Conservation (phyloP, 495 filamentous ascomycete genomes). For the Massariosphaeria phaeospora region DNA sequence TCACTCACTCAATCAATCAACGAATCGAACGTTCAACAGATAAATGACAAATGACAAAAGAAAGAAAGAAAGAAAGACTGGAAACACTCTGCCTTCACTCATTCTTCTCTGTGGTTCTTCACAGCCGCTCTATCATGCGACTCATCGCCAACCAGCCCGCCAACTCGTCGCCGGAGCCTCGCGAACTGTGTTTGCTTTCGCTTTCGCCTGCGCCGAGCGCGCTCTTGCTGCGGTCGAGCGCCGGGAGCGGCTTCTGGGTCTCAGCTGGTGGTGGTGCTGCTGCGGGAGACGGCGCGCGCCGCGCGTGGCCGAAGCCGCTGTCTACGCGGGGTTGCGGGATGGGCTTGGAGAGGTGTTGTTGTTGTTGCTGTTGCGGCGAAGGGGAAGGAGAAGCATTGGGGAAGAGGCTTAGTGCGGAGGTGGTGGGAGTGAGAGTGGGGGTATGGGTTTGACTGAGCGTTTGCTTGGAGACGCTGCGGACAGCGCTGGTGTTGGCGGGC, state of each 20-base stretch:
- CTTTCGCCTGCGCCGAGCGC: background rate
- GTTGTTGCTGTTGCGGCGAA: no score
- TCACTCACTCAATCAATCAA: no score
- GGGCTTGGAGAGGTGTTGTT: background rate
- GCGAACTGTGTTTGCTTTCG: background rate
- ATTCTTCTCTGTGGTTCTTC: background rate
- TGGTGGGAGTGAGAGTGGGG: background rate
- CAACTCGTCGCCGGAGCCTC: background rate
- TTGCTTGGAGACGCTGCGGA: background rate
- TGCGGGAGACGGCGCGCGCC: background rate
- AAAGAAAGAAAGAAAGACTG: background rate
- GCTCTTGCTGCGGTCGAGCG: background rate
- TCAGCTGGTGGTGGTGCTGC: background rate
- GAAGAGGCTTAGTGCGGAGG: background rate
- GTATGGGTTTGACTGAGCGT: background rate
- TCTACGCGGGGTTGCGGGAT: background rate
- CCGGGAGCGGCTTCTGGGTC: background rate
- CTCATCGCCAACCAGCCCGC: conserved; percentile 3
- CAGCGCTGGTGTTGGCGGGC: no score
- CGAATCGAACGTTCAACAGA: no score
- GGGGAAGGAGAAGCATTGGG: no score
- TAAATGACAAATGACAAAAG: background rate
- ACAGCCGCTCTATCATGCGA: conserved; percentile 2
- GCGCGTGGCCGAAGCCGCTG: conserved; percentile 3
- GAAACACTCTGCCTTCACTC: background rate